Percentiles rank a stretch among this genome's conserved stretches.
Conservation (phyloP, 139 green algal species). For the Edaphochlamys debaryana region DNA sequence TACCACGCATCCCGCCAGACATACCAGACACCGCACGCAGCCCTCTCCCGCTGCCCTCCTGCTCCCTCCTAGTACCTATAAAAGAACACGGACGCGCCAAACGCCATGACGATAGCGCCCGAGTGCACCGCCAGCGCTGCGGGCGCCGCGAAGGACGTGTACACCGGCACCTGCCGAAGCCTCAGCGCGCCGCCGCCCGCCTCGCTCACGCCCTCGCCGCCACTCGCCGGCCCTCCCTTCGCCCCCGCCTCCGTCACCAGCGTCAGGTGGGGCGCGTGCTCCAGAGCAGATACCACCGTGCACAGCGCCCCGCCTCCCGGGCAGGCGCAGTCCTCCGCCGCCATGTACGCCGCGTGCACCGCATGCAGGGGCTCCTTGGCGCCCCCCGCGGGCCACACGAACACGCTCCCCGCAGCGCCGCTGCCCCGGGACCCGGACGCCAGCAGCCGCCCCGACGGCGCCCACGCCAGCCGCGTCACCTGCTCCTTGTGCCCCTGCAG, state of each 20-base stretch:
- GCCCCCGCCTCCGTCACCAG: constrained; percentile 14
- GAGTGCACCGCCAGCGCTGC: neutral
- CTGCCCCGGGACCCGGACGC: constrained; percentile 4
- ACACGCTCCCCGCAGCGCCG: constrained; percentile 3
- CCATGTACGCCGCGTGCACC: constrained; percentile 36
- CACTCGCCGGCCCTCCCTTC: neutral
- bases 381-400: neutral
- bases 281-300: constrained; percentile 34
- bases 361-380: neutral
- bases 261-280: constrained; percentile 40
- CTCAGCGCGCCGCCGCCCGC: constrained; percentile 6
- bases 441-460: constrained; percentile 3
- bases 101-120: constrained; percentile 7
- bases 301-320: neutral
- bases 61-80: constrained; percentile 6
- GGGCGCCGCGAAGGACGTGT: constrained; percentile 23
- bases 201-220: neutral
- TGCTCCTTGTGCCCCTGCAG: constrained; percentile 6
- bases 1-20: too few relatives aligned
- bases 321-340: neutral
- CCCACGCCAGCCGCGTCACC: constrained; percentile 4
- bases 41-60: too few relatives aligned
- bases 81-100: constrained; percentile 18
- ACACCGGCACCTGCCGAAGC: constrained; percentile 29
- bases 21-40: too few relatives aligned